These are phyloP conservation scores for Hortaea werneckii DNA, from an alignment of 2,329 filamentous ascomycete genomes.

Conservation along the genomic window DNA sequence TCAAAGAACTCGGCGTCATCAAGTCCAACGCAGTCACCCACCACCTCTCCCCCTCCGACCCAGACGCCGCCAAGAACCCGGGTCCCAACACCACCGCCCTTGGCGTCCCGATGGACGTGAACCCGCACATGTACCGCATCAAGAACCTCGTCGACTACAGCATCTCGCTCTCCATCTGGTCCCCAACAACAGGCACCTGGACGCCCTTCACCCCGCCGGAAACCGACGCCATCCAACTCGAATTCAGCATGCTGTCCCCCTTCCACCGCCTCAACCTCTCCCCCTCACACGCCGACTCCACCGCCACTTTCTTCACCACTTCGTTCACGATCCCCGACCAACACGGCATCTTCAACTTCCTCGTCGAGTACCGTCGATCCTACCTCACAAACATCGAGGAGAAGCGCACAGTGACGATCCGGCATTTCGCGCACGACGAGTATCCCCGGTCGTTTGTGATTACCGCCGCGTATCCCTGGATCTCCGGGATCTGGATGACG, in stretches of 20 bases:
- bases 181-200: constrained; percentile 54
- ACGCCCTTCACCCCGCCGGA: constrained; percentile 60
- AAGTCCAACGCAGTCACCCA: constrained; percentile 78
- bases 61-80: constrained; percentile 24
- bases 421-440: constrained; percentile 96
- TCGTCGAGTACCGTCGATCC: constrained; percentile 91
- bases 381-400: constrained; percentile 85
- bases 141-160: constrained; percentile 89
- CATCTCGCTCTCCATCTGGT: constrained; percentile 82
- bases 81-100: constrained; percentile 34
- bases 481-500: constrained; percentile 76
- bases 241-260: constrained; percentile 97
- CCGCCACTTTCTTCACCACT: constrained; percentile 62
- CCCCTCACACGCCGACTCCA: constrained; percentile 48
- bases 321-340: constrained; percentile 84
- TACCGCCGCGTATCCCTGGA: constrained; percentile 87
- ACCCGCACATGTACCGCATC: constrained; percentile 84
- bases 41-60: constrained; percentile 34
- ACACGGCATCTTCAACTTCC: constrained; percentile 98
- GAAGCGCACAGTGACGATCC: constrained; percentile 87
- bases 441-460: constrained; percentile 88
- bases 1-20: constrained; percentile 85
- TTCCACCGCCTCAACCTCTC: constrained; percentile 78
- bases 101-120: constrained; percentile 41
- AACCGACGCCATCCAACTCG: constrained; percentile 73